A percentile compares a stretch with the other conserved stretches of the same genome.
Conservation (phyloP, 441 rosid genomes). For the Eugenia klotzschiana region DNA sequence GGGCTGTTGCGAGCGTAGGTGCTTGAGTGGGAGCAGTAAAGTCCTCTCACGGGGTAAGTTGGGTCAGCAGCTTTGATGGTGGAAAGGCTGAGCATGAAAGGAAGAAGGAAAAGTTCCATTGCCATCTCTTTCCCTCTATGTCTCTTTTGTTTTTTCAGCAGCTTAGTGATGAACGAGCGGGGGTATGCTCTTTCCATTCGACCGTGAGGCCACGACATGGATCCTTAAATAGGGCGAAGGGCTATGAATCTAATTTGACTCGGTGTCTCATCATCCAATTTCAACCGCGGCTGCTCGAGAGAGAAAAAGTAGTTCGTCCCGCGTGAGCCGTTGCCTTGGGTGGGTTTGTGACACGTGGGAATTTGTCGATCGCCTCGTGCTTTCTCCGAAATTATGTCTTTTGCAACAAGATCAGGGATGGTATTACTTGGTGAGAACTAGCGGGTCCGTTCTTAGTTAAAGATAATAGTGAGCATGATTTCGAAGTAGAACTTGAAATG, state of each 20-base stretch:
- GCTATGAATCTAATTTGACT: background rate
- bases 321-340: too few species aligned
- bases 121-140: background rate
- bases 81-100: background rate
- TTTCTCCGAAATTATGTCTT: too few species aligned
- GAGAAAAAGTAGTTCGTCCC: background rate
- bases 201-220: background rate
- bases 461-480: too few species aligned
- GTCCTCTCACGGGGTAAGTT: background rate
- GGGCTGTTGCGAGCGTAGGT: background rate
- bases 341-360: too few species aligned
- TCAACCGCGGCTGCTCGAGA: background rate
- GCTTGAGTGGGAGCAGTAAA: background rate
- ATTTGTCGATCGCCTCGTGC: too few species aligned
- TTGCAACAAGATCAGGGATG: too few species aligned
- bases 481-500: too few species aligned
- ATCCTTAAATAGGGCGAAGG: background rate
- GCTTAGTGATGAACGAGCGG: background rate
- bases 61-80: background rate
- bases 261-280: background rate
- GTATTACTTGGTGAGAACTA: too few species aligned
- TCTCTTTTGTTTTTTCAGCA: background rate
- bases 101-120: background rate
- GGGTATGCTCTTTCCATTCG: background rate
- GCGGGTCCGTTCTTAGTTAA: too few species aligned